Conservation (phyloP, 331 rosid genomes). For the Prunus yedoensis region DNA sequence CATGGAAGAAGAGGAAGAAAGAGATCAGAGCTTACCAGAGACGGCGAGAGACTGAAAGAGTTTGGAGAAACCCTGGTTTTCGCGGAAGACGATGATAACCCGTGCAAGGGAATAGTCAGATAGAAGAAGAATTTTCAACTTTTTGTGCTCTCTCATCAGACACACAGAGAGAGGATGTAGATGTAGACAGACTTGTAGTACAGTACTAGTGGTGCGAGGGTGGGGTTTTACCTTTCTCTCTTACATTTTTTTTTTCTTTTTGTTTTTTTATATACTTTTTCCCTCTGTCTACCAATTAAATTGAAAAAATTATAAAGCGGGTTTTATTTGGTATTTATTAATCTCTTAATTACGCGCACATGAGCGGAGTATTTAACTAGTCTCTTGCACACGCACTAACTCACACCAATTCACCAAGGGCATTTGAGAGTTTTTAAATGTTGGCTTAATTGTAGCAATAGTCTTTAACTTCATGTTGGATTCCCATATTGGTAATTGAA, state of each 20-base stretch:
- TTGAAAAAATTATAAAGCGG: too few relatives aligned
- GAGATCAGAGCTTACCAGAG: conserved; percentile 43
- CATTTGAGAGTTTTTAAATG: too few relatives aligned
- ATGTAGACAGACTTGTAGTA: not conserved
- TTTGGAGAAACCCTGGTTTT: conserved; percentile 39
- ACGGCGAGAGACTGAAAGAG: conserved; percentile 4
- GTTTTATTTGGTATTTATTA: too few relatives aligned
- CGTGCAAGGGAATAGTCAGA: conserved; percentile 33
- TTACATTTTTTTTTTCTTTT: not conserved
- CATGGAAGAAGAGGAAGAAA: conserved; percentile 11
- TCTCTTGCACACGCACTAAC: too few relatives aligned
- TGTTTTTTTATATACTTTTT: not conserved
- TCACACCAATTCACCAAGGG: too few relatives aligned
- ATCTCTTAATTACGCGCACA: too few relatives aligned
- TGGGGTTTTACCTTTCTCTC: conserved; percentile 35
- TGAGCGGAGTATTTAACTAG: too few relatives aligned
- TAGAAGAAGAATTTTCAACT: conserved; percentile 23
- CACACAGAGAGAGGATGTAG: not conserved
- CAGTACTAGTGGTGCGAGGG: not conserved
- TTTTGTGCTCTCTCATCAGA: conserved; percentile 4
- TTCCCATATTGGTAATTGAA: too few relatives aligned
- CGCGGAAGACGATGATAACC: conserved; percentile 24
- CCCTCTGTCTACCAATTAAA: too few relatives aligned
- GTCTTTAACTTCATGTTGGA: too few relatives aligned
- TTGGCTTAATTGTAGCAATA: too few relatives aligned